Evolutionary conservation across 169 alveolate genomes (phyloP).

Genomic region (Cryptosporidium sp.): DNA sequence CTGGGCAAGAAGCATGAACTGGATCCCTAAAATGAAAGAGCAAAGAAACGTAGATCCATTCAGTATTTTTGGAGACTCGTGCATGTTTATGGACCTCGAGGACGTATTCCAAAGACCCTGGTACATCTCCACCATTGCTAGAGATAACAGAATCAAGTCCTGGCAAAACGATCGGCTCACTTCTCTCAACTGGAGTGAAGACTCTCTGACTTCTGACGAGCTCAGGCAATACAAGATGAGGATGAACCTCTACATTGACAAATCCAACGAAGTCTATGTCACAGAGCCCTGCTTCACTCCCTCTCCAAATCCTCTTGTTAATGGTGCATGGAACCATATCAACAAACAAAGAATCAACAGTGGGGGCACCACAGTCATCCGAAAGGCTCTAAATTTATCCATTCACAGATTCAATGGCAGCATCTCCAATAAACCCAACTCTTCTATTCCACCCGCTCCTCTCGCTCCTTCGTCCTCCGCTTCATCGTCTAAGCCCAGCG

Average conservation of each 20-base stretch:
- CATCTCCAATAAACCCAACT: slow-evolving; percentile 2
- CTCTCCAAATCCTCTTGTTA: slow-evolving; percentile 61
- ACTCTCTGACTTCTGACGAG: slow-evolving; percentile 71
- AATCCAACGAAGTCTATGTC: slow-evolving; percentile 57
- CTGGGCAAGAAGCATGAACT: slow-evolving; percentile 75
- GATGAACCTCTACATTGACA: slow-evolving; percentile 62
- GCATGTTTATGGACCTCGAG: slow-evolving; percentile 73
- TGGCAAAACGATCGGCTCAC: slow-evolving; percentile 69
- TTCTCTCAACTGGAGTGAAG: slow-evolving; percentile 73
- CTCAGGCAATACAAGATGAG: slow-evolving; percentile 38
- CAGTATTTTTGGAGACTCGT: slow-evolving; percentile 70
- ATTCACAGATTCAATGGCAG: slow-evolving; percentile 19
- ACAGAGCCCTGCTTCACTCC: slow-evolving; percentile 75
- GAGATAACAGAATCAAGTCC: slow-evolving; percentile 55
- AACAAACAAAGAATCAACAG: slow-evolving; percentile 70
- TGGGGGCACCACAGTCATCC: slow-evolving; percentile 59
- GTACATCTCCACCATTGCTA: slow-evolving; percentile 67
- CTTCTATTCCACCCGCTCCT: background rate
- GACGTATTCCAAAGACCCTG: slow-evolving; percentile 73
- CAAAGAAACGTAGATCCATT: slow-evolving; percentile 68
- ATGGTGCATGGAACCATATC: slow-evolving; percentile 74
- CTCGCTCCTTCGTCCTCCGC: background rate
- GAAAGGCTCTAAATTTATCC: slow-evolving; percentile 65
- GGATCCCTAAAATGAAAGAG: slow-evolving; percentile 72
- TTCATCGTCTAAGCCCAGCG: background rate